Percentiles rank a stretch among this genome's conserved stretches.
These are phyloP conservation scores for Tulasnella sp. DNA, from an alignment of 768 basidiomycete genomes.

Conservation along the genomic window DNA sequence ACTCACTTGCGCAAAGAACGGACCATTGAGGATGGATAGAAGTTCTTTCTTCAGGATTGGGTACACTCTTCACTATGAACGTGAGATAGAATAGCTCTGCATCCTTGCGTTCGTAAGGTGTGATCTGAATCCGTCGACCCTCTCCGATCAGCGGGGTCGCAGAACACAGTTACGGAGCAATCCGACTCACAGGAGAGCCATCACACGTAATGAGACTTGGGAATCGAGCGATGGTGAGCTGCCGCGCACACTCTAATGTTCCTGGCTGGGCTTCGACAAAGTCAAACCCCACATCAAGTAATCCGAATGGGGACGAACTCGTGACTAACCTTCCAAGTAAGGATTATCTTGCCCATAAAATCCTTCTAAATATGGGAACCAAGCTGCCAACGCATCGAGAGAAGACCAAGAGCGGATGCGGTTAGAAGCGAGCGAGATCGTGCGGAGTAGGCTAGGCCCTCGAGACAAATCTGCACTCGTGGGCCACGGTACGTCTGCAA, in stretches of 20 bases:
- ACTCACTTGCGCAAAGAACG: conserved; percentile 63
- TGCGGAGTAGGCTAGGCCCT: conserved; percentile 48
- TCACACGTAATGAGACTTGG: conserved; percentile 67
- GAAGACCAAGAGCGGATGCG: conserved; percentile 59
- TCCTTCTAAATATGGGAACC: conserved; percentile 69
- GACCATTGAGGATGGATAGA: conserved; percentile 67
- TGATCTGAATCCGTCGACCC: conserved; percentile 54
- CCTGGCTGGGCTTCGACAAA: background rate
- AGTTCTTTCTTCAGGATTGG: conserved; percentile 50
- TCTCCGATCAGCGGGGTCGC: conserved; percentile 35
- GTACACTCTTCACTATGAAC: conserved; percentile 55
- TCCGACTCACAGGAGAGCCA: conserved; percentile 59
- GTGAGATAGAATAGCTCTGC: conserved; percentile 84
- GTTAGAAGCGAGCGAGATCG: conserved; percentile 69
- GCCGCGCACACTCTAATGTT: conserved; percentile 19
- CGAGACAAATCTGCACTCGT: conserved; percentile 37
- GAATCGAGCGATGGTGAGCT: conserved; percentile 67
- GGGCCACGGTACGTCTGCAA: conserved; percentile 12
- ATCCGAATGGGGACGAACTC: conserved; percentile 34
- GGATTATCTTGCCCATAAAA: conserved; percentile 69
- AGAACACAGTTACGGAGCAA: background rate
- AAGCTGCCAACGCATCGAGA: conserved; percentile 65
- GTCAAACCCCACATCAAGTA: background rate
- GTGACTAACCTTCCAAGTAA: conserved; percentile 54
- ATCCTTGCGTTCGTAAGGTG: conserved; percentile 71